Evolutionary conservation across 2,329 filamentous ascomycete species (phyloP).

Genomic region (Trichoderma afroharzianum): DNA sequence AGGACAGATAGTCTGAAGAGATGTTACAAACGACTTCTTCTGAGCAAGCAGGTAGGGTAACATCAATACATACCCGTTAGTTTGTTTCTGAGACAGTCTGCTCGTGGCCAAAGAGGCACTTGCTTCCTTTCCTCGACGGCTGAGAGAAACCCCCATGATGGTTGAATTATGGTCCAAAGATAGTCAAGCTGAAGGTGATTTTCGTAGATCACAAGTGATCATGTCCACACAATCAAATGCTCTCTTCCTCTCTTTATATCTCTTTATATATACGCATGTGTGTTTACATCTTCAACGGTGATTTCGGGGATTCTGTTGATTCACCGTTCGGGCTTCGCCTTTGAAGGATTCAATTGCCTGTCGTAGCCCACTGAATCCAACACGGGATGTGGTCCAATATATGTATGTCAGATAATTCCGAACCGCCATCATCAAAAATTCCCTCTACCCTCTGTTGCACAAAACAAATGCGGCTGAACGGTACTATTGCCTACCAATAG

Average conservation of each 20-base stretch:
- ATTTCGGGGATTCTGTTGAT: background rate
- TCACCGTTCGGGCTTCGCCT: background rate
- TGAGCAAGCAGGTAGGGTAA: background rate
- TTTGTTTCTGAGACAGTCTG: slow-evolving; percentile 32
- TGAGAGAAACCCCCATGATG: slow-evolving; percentile 15
- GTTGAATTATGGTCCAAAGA: background rate
- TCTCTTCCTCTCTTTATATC: background rate
- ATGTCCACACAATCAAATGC: background rate
- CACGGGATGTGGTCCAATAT: background rate
- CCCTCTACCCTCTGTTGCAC: background rate
- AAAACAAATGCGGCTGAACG: background rate
- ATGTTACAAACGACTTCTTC: background rate
- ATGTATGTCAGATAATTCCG: background rate
- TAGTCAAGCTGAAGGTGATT: background rate
- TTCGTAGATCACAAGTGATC: background rate
- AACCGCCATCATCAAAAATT: background rate
- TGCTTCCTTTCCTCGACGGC: background rate
- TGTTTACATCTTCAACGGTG: background rate
- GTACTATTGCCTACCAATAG: background rate
- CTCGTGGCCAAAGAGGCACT: background rate
- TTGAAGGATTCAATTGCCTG: background rate
- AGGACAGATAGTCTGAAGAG: slow-evolving; percentile 35
- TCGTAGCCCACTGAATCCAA: background rate
- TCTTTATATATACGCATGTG: background rate
- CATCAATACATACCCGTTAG: slow-evolving; percentile 36